These are phyloP conservation scores for Aspergillus incahuasiensis DNA, from an alignment of 495 filamentous ascomycete genomes.

Conservation along the genomic window DNA sequence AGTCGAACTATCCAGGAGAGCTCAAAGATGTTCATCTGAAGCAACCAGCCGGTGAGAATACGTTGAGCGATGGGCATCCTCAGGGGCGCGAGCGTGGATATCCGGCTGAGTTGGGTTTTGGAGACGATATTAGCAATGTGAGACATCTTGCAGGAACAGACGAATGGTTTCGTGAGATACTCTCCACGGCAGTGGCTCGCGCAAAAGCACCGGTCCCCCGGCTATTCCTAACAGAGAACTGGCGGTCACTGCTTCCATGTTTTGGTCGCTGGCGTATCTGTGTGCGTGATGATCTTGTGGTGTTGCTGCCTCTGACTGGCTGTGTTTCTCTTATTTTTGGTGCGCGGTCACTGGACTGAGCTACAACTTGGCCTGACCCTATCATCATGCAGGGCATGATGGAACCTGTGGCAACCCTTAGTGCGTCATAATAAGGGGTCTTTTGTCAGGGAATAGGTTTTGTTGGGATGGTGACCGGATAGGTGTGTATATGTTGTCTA, in stretches of 20 bases:
- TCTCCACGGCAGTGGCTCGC: constrained; percentile 1
- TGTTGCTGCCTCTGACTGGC: constrained; percentile 15
- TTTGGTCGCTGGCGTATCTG: constrained; percentile 8
- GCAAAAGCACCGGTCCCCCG: not conserved
- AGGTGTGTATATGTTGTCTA: not conserved
- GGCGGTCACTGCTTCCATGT: constrained; percentile 1
- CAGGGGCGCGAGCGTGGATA: not conserved
- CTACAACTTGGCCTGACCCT: constrained; percentile 6
- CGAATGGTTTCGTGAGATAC: constrained; percentile 2
- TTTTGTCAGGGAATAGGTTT: not conserved
- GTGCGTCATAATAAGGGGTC: not conserved
- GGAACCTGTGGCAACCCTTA: not conserved
- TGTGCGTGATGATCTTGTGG: constrained; percentile 9
- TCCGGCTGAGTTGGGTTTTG: constrained; percentile 4
- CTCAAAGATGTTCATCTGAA: constrained; percentile 19
- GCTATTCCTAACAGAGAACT: constrained; percentile 7
- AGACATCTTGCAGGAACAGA: constrained; percentile 10
- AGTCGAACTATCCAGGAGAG: constrained; percentile 30
- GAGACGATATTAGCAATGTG: not conserved
- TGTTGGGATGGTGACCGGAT: constrained; percentile 1
- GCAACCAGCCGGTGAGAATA: not conserved
- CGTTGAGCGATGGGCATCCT: not conserved
- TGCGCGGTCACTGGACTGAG: constrained; percentile 7
- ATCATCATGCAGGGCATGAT: constrained; percentile 3
- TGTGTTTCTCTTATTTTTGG: constrained; percentile 20